Evolutionary conservation across 140 eudicot species (phyloP).

Genomic region (Anethum foeniculum): DNA sequence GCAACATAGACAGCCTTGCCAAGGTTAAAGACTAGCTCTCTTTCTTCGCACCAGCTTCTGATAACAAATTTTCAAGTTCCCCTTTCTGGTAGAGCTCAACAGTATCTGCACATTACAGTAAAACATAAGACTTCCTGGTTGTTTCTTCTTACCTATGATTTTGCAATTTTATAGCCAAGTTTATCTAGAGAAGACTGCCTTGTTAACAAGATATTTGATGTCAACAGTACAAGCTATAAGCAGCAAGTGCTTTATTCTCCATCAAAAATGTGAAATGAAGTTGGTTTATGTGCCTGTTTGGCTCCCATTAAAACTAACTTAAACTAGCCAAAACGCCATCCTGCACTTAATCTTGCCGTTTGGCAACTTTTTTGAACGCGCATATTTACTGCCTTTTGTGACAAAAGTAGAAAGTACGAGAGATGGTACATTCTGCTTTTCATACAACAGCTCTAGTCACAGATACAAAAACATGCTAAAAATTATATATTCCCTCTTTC

Average conservation of each 20-base stretch:
- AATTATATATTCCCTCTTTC: too few species aligned
- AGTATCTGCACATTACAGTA: constrained; percentile 46
- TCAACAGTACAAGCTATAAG: neutral
- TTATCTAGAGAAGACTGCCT: neutral
- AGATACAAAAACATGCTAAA: too few species aligned
- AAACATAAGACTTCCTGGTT: neutral
- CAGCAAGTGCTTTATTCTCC: neutral
- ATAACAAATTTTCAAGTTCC: constrained; percentile 68
- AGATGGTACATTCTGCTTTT: too few species aligned
- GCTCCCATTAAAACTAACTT: too few species aligned
- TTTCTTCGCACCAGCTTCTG: constrained; percentile 47
- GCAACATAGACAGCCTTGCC: neutral
- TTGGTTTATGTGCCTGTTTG: too few species aligned
- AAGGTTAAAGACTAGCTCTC: constrained; percentile 14
- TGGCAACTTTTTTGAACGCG: too few species aligned
- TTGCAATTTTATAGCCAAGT: neutral
- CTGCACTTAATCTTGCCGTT: too few species aligned
- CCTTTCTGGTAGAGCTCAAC: constrained; percentile 70
- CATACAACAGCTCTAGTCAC: too few species aligned
- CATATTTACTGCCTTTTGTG: too few species aligned
- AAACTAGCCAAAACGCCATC: too few species aligned
- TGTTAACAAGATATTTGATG: neutral
- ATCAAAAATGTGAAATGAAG: neutral
- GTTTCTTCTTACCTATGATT: neutral
- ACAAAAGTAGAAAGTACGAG: too few species aligned